Evolutionary conservation across 73 alveolate species (phyloP).

Genomic region (Paramecium primaurelia): DNA sequence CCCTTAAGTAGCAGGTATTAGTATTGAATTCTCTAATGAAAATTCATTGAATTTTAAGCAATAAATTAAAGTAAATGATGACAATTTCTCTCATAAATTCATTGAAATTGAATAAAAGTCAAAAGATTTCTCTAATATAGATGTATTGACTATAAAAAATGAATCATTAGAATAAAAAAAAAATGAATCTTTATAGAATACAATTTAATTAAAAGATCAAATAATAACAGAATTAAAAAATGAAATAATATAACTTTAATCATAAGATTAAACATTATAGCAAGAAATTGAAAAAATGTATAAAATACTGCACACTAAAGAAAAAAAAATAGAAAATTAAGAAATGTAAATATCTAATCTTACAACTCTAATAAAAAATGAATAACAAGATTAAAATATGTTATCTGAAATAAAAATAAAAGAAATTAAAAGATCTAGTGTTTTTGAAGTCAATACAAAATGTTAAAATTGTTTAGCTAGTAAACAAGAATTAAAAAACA

Average conservation of each 20-base stretch:
- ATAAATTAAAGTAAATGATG: not conserved
- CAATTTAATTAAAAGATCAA: not conserved
- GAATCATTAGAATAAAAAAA: not conserved
- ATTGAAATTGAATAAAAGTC: not conserved
- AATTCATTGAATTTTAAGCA: constrained; percentile 27
- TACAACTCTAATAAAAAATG: not conserved
- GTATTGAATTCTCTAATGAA: constrained; percentile 46
- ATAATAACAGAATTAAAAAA: not conserved
- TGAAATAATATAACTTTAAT: not conserved
- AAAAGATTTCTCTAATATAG: not conserved
- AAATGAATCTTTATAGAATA: not conserved
- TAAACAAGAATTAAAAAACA: not conserved
- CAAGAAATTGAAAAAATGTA: not conserved
- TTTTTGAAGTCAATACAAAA: not conserved
- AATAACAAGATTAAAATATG: not conserved
- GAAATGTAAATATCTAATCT: not conserved
- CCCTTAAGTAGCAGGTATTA: constrained; percentile 1
- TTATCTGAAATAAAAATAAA: not conserved
- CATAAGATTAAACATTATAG: not conserved
- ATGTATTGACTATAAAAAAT: not conserved
- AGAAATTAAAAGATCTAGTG: not conserved
- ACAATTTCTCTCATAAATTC: not conserved
- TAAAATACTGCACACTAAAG: not conserved
- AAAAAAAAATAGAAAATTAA: not conserved
- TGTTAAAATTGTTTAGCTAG: not conserved